A percentile compares a stretch with the other conserved stretches of the same genome.
Evolutionary conservation across 2,329 filamentous ascomycete species (phyloP).

Genomic region (Neurospora crassa): DNA sequence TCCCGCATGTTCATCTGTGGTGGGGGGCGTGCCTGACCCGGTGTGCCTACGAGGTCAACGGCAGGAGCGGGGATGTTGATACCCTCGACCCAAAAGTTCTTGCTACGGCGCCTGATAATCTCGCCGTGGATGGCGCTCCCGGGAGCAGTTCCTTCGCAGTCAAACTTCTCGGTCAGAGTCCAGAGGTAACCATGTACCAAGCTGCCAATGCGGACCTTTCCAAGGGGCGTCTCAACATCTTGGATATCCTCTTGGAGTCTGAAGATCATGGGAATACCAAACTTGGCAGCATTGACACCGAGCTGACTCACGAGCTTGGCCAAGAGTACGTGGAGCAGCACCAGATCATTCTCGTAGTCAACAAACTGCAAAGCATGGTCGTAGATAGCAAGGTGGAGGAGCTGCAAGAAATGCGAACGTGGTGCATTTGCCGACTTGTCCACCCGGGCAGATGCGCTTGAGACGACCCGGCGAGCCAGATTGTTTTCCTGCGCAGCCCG

Average conservation of each 20-base stretch:
- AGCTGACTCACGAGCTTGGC: slow-evolving; percentile 64
- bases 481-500: slow-evolving; percentile 31
- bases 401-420: slow-evolving; percentile 65
- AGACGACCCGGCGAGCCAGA: slow-evolving; percentile 55
- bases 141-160: slow-evolving; percentile 59
- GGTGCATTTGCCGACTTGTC: slow-evolving; percentile 45
- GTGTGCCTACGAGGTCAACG: slow-evolving; percentile 50
- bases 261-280: slow-evolving; percentile 80
- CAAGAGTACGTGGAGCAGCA: slow-evolving; percentile 69
- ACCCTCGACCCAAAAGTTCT: slow-evolving; percentile 69
- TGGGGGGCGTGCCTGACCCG: slow-evolving; percentile 34
- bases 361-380: slow-evolving; percentile 72
- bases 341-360: slow-evolving; percentile 62
- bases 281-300: slow-evolving; percentile 71
- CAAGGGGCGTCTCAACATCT: slow-evolving; percentile 51
- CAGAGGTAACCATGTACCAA: slow-evolving; percentile 86
- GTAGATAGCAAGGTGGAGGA: slow-evolving; percentile 81
- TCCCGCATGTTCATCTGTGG: slow-evolving; percentile 39
- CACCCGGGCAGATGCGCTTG: slow-evolving; percentile 48
- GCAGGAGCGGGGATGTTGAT: slow-evolving; percentile 60
- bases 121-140: slow-evolving; percentile 67
- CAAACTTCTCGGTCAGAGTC: slow-evolving; percentile 66
- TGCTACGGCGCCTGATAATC: slow-evolving; percentile 62
- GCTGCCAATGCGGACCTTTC: slow-evolving; percentile 72
- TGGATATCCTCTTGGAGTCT: slow-evolving; percentile 78